These are phyloP conservation scores for Blastobotrys proliferans DNA, from an alignment of 1,139 yeast genomes.

Conservation along the genomic window DNA sequence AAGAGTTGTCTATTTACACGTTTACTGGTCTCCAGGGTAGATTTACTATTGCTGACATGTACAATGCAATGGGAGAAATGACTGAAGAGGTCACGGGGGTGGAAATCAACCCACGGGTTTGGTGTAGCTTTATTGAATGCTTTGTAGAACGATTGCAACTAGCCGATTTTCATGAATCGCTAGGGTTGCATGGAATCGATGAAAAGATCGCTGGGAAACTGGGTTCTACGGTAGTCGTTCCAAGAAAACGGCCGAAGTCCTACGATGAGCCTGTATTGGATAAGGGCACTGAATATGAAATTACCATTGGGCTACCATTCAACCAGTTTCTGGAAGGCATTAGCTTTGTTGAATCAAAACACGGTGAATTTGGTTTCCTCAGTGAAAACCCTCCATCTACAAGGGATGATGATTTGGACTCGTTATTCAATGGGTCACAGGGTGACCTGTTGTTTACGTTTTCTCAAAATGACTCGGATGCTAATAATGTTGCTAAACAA, in stretches of 20 bases:
- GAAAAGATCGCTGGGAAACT: background rate
- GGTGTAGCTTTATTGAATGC: background rate
- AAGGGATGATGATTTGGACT: conserved; percentile 1
- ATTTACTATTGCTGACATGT: conserved; percentile 2
- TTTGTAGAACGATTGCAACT: background rate
- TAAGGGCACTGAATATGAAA: no score
- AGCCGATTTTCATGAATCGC: background rate
- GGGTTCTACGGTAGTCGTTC: background rate
- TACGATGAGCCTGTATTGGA: background rate
- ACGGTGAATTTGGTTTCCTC: no score
- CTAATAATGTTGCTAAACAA: background rate
- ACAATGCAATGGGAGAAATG: background rate
- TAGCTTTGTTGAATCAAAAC: no score
- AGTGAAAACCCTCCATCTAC: background rate
- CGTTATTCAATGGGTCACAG: conserved; percentile 6
- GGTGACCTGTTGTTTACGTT: no score
- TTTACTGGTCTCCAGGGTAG: conserved; percentile 6
- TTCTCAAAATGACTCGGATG: background rate
- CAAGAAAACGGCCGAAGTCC: background rate
- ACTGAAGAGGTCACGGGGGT: background rate
- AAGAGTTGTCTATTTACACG: background rate
- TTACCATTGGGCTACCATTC: no score
- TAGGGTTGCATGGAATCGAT: background rate
- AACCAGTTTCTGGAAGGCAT: no score
- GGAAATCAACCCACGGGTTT: background rate